These are phyloP conservation scores for Hypoxylon sp. DNA, from an alignment of 2,329 filamentous ascomycete genomes.

Conservation along the genomic window DNA sequence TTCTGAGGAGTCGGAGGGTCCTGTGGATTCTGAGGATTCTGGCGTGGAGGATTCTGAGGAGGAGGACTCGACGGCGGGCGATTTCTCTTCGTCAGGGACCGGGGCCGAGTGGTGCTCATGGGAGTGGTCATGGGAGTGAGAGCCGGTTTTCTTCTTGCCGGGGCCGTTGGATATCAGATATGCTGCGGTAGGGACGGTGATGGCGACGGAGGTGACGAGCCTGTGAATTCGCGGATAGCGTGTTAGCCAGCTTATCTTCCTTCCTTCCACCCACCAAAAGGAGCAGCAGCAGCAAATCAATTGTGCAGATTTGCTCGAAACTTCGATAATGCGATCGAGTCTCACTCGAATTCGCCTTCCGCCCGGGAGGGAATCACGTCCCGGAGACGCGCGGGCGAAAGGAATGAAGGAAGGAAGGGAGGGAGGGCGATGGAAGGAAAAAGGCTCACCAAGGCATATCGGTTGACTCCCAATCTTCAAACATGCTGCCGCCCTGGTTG, in stretches of 20 bases:
- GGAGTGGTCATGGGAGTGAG: slow-evolving; percentile 17
- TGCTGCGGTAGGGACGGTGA: slow-evolving; percentile 44
- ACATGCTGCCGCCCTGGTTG: slow-evolving; percentile 25
- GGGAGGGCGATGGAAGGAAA: background rate
- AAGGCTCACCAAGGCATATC: slow-evolving; percentile 53
- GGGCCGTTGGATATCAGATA: slow-evolving; percentile 41
- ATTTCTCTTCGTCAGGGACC: slow-evolving; percentile 28
- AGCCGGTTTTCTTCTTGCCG: slow-evolving; percentile 20
- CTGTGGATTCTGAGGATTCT: background rate
- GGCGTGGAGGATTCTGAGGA: background rate
- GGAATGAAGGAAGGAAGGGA: background rate
- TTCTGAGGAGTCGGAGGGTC: no score
- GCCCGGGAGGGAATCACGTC: background rate
- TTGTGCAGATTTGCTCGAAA: background rate
- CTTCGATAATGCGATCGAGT: no score
- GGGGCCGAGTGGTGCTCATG: slow-evolving; percentile 19
- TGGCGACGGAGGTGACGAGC: slow-evolving; percentile 45
- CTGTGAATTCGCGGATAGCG: slow-evolving; percentile 26
- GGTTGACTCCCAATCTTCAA: slow-evolving; percentile 44
- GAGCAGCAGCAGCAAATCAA: background rate
- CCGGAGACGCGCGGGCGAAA: background rate
- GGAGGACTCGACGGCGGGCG: slow-evolving; percentile 26
- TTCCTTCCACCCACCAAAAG: background rate
- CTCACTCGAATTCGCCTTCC: slow-evolving; percentile 1
- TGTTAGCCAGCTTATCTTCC: slow-evolving; percentile 16